Base-by-base conservation (phyloP, 805 yeast genomes). In the Hanseniaspora clermontiae region DNA sequence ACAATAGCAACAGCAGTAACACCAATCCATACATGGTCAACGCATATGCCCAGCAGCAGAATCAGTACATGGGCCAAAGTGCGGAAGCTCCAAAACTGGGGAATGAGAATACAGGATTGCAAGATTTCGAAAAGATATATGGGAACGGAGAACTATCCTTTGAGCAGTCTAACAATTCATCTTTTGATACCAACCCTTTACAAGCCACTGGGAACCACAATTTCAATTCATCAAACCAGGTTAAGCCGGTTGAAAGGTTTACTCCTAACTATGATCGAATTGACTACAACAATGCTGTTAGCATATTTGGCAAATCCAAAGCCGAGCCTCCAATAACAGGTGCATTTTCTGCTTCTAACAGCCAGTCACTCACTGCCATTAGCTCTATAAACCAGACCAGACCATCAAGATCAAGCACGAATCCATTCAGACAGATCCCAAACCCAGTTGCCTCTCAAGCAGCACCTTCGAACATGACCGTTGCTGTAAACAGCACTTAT, bases 191-290 rank as follows among this genome's bases (percentile, higher is more conserved):
- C 7, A 45, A 45, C 15, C 10, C 19, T 17, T 24, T 29, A 29
- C 34, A 17, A n/a, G 20, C 36, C n/a, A 20, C 19, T 9, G 17
- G 7, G 5, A 45, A 31, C 31, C 5, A n/a, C 8, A 45, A 29
- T 45, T 9, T 37, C 7, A 19, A 32, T 12, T 5, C 39, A 19
- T 7, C 15, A 12, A 4, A 15, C 2, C 19, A 11, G 9, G 6
- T 32, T 1, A 40, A 20, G 10, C 31, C 47, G 9, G 4, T 24
- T 11, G 39, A 42, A 14, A 38, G 14, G 5, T 51, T 51, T 12
- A 37, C 49, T 4, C 55, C 55, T 3, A 51, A 51, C 31, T 51
- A 51, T 17, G 55, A 51, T 29, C 36, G 31, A 15, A 51, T 51
- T 7, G 47, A 51, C 34, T 51, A 43, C 31, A 38, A 51, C 15